A percentile compares a stretch with the other conserved stretches of the same genome.
phyloP scores from a whole-genome alignment of 2,329 filamentous ascomycete species.

The Apiospora kogelbergensis region DNA sequence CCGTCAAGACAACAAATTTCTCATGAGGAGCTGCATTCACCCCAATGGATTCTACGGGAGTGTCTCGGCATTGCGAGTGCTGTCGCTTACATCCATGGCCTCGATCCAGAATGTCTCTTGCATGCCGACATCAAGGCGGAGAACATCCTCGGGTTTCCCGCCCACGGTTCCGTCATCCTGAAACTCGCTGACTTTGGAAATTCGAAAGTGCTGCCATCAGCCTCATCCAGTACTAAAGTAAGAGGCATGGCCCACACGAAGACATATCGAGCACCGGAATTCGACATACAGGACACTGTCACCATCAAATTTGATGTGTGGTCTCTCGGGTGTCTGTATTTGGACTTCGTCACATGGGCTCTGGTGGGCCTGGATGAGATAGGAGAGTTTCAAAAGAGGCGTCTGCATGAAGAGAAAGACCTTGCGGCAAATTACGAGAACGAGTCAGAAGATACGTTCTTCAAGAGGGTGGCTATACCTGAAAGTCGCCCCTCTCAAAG shows the following conservation, averaged over 20 bases:
- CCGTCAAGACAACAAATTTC: not conserved
- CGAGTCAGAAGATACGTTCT: not conserved
- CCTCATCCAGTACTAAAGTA: not conserved
- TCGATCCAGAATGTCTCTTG: not conserved
- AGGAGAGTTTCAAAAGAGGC: slow-evolving; percentile 10
- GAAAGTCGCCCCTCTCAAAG: not conserved
- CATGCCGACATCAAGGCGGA: not conserved
- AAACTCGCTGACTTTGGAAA: not conserved
- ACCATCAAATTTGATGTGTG: slow-evolving; percentile 18
- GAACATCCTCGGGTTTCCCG: not conserved
- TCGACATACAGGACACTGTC: not conserved
- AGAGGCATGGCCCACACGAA: not conserved
- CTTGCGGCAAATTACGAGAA: not conserved
- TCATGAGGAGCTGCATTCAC: not conserved
- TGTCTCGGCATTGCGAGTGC: not conserved
- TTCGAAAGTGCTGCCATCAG: not conserved
- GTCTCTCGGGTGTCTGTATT: slow-evolving; percentile 17
- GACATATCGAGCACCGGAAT: slow-evolving; percentile 9
- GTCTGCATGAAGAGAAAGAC: not conserved
- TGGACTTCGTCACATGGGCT: slow-evolving; percentile 21
- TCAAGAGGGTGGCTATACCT: not conserved
- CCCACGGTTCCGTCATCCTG: not conserved
- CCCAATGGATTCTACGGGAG: not conserved
- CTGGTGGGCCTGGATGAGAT: slow-evolving; percentile 17
- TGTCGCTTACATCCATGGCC: not conserved